These are phyloP conservation scores for Paecilomyces sp. DNA, from an alignment of 2,329 filamentous ascomycete species.

Conservation along the genomic window DNA sequence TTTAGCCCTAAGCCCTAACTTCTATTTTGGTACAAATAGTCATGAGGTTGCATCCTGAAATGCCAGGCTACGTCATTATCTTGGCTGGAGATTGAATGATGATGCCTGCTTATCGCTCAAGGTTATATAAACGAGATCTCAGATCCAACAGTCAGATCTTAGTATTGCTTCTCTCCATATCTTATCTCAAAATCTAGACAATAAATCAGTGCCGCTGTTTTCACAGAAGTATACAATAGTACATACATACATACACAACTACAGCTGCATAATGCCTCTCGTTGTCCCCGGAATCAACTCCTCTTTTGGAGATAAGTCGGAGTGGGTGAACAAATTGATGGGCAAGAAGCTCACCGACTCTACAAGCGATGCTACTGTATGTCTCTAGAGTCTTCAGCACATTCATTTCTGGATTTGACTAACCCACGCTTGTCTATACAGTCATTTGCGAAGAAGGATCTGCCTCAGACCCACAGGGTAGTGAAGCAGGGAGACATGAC, in stretches of 20 bases:
- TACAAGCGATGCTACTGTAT: conserved; percentile 26
- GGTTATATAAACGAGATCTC: neutral
- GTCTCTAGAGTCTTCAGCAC: conserved; percentile 2
- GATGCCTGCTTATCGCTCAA: neutral
- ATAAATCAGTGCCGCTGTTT: too few species aligned
- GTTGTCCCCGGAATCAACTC: conserved; percentile 38
- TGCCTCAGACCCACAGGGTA: conserved; percentile 38
- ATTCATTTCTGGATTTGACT: neutral
- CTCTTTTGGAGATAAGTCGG: conserved; percentile 23
- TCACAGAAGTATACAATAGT: too few species aligned
- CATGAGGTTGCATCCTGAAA: neutral
- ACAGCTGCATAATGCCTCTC: conserved; percentile 35
- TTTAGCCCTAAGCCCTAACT: neutral
- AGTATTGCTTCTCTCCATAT: neutral
- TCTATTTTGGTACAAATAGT: neutral
- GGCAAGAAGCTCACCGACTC: conserved; percentile 39
- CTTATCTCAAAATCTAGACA: neutral
- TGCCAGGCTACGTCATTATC: neutral
- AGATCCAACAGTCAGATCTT: neutral
- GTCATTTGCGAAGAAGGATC: conserved; percentile 40
- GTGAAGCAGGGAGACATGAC: conserved; percentile 30
- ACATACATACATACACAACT: too few species aligned
- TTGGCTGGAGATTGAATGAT: neutral
- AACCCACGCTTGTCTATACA: conserved; percentile 10
- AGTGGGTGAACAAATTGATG: conserved; percentile 39